phyloP scores from a whole-genome alignment of 371 early-diverging fungal species.

The Enterospora canceri region DNA sequence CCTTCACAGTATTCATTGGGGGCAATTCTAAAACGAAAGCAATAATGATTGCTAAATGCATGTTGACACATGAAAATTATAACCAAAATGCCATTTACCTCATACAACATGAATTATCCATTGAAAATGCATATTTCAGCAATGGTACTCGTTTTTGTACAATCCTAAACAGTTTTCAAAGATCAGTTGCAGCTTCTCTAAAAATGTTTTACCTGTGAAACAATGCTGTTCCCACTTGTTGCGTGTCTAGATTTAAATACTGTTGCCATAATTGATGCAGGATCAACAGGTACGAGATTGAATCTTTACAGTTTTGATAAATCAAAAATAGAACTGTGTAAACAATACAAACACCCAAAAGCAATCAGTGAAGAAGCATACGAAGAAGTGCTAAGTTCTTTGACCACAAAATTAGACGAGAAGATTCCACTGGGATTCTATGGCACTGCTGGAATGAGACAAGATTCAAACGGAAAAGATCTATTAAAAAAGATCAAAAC shows the following conservation, averaged over 20 bases:
- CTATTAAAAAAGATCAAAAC: slow-evolving; percentile 25
- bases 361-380: neutral
- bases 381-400: neutral
- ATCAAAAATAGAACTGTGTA: slow-evolving; percentile 7
- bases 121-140: too few relatives aligned
- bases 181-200: too few relatives aligned
- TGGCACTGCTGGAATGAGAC: slow-evolving; percentile 52
- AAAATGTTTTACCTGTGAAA: too few relatives aligned
- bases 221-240: too few relatives aligned
- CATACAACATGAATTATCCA: too few relatives aligned
- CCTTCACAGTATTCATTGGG: neutral
- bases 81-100: too few relatives aligned
- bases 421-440: slow-evolving; percentile 44
- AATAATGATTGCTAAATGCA: too few relatives aligned
- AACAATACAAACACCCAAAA: neutral
- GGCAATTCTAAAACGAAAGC: neutral
- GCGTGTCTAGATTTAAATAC: too few relatives aligned
- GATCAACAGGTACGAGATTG: slow-evolving; percentile 52
- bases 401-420: neutral
- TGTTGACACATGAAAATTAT: neutral
- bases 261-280: slow-evolving; percentile 47
- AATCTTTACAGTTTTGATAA: slow-evolving; percentile 45
- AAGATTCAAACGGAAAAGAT: neutral
- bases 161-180: too few relatives aligned
- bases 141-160: too few relatives aligned